Base-by-base conservation (phyloP, 73 alveolate genomes). In the Paramecium caudatum region DNA sequence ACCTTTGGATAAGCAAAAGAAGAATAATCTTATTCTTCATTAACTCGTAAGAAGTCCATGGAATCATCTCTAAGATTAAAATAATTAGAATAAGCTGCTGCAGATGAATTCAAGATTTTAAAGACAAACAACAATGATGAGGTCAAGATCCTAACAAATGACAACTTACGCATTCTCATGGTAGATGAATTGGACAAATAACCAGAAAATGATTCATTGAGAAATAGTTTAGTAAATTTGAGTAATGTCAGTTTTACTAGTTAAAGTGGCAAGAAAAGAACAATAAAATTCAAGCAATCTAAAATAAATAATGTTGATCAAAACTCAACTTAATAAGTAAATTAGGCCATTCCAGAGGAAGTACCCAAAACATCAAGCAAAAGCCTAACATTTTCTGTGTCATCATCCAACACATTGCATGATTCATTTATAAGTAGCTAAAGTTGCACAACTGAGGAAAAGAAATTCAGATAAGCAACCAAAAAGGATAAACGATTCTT, bases 51-150 rank as follows among this genome's bases (percentile, higher is more conserved):
- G 12, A 19, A 74, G 15, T 74, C 88, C 6, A 74, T 74, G 88
- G 88, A 74, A 43, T 74, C 88, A 1, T 74, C 88, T 15, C 21
- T 45, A 45, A 74, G 68, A 74, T 68, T 74, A 15, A 74, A 74
- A 74, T 19, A 41, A 10, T 41, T 74, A 43, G 88, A 74, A 8
- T 30, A 21, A 3, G 70, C 16, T 3, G 1, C 25, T 4, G 19
- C 6, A 16, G 88, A 74, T 1, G 88, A 74, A 39, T 74, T 74
- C 10, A 74, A 74, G 32, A 74, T 74, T 16, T 27, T 37, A 0
- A 74, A 74, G 21, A 4, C 80, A 1, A 27, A 74, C 3, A 41
- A 41, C 19, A 68, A 65, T 2, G 83, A 65, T 33, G 49, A 48
- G 15, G 1, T 27, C 5, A 74, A 74, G 32, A 23, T 74, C 17